Percentiles rank a stretch among this genome's conserved stretches.
phyloP scores from a whole-genome alignment of 345 rosid genomes.

The Erucastrum elatum region DNA sequence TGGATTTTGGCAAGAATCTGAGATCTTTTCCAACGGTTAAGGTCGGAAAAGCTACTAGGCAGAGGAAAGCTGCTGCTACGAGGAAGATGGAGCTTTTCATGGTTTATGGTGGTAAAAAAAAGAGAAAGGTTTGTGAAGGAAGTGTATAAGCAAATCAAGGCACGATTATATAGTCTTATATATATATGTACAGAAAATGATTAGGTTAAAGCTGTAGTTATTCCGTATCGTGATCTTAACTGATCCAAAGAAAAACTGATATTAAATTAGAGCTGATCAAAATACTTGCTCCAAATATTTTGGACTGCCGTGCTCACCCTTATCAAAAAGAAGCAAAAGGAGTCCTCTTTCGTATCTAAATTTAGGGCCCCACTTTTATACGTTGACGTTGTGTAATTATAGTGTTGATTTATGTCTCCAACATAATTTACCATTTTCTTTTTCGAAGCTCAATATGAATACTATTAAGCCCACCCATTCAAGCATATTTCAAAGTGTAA shows the following conservation, averaged over 20 bases:
- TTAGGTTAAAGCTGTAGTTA: not conserved
- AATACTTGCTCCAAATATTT: not conserved
- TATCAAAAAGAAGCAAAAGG: not conserved
- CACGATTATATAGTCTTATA: not conserved
- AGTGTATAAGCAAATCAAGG: not conserved
- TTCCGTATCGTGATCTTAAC: not conserved
- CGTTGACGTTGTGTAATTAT: no score
- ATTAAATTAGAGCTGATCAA: no score
- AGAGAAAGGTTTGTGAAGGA: not conserved
- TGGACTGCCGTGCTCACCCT: not conserved
- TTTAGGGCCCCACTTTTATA: no score
- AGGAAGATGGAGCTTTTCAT: constrained; percentile 15
- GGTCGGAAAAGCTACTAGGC: constrained; percentile 19
- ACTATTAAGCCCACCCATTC: no score
- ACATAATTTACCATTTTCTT: no score
- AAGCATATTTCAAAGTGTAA: no score
- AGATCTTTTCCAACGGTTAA: constrained; percentile 3
- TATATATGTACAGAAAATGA: not conserved
- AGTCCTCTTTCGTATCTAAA: no score
- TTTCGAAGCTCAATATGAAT: no score
- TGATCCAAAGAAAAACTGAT: not conserved
- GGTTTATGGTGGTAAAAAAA: not conserved
- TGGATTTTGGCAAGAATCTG: not conserved
- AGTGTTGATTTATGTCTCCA: no score
- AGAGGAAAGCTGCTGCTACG: not conserved